Base-by-base conservation (phyloP, 192 early-diverging fungal species). In the Thamnidium elegans region DNA sequence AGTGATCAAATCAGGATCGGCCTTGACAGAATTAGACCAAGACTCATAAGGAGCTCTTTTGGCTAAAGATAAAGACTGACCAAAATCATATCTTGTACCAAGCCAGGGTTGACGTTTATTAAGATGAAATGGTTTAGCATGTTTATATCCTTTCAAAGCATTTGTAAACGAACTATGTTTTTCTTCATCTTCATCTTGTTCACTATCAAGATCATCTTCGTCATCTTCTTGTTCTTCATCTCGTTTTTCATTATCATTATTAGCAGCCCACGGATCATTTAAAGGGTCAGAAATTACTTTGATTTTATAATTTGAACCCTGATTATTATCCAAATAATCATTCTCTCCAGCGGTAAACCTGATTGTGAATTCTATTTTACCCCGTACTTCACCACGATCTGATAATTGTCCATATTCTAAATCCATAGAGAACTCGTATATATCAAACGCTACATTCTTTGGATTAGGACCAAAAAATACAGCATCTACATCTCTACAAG, bases 301-400 rank as follows among this genome's bases (percentile, higher is more conserved):
- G 55, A 90, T 77, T 65, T 83, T 77, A 77, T 93, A 93, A 78
- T 97, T 95, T 55, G 73, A 65, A 46, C 90, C 90, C 48, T 73
- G 67, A 82, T 97, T 97, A 75, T 92, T 97, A 80, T 97, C 95
- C 92, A 92, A 94, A 76, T 86, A 82, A 70, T 90, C 89, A 11
- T 55, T 50, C 2, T 84, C 86, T 10, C 76, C 79, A 21, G 92
- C 92, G 21, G 70, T 76, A 74, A 90, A 93, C 7, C 82, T 78
- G 31, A 84, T 78, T 36, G 84, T 83, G 82, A 68, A 89, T 73
- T 5, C 80, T 80, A 50, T 82, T 72, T 62, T 92, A 70, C 21
- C 69, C 31, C 50, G 26, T 21, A 64, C 36, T 26, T 64, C 50
- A 30, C 63, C 63, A 21, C 63, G 50, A 43, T 64, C 63, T n/a